Base-by-base conservation (phyloP, 192 early-diverging fungal genomes). In the Backusella psychrophila region DNA sequence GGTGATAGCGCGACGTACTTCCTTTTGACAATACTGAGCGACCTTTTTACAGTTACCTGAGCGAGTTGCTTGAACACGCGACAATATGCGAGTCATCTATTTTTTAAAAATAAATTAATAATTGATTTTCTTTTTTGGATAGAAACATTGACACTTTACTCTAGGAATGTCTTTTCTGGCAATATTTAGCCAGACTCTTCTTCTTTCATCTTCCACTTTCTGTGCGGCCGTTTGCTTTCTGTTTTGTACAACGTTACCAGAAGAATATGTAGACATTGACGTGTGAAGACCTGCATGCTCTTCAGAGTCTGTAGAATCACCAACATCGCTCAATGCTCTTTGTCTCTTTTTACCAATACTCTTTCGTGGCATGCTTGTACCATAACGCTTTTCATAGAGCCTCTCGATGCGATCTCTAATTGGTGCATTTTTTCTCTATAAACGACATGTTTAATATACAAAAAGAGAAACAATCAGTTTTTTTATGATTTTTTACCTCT, bases 11-110 rank as follows among this genome's bases (percentile, higher is more conserved):
- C 90, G 89, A 23, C 90, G 87, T 29, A 88, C 82, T 77, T 95
- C 94, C 34, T 91, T 90, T 79, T 94, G 91, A 79, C 91, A 92
- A 38, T 91, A 80, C 65, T 92, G 90, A 3, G 88, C 85, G 9
- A 95, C 82, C 73, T 91, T 93, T 59, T 91, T 91, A 80, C 90
- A 89, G 73, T 93, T 95, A 36, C 83, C 85, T 21, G 78, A 29
- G 26, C 82, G 83, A 9, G 85, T 84, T 0, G 86, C 79, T 23
- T 82, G 83, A 0, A 83, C 77, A 19, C 81, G 82, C 53, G 81
- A 75, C 3, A 90, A 73, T 68, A 90, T 86, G 31, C 87, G 85
- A 33, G 82, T 72, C 73, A 87, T 81, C 86, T 63, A 63, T 11
- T 63, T 56, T 56, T 52, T 21, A 5, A 52, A 53, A 71, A 68